Conservation (phyloP, 2,329 filamentous ascomycete species). For the Fusarium bulbicola region DNA sequence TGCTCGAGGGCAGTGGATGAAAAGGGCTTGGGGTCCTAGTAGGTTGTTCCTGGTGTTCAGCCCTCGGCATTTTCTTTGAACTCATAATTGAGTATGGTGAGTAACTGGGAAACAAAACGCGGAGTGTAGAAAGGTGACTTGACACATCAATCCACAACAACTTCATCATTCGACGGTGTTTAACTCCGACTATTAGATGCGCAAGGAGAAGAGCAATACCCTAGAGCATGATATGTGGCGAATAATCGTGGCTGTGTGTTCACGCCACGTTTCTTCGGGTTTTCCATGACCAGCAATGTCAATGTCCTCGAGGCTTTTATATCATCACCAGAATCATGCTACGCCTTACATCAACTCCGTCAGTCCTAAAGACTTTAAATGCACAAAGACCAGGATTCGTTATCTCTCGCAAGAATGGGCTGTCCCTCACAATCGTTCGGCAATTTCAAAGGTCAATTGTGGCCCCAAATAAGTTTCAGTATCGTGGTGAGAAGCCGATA, state of each 20-base stretch:
- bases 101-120: fast-evolving
- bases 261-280: background rate
- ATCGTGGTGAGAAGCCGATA: background rate
- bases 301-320: background rate
- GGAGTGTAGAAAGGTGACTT: too few species aligned
- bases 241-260: background rate
- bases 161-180: background rate
- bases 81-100: fast-evolving
- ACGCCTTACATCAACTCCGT: background rate
- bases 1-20: fast-evolving
- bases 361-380: too few species aligned
- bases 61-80: background rate
- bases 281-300: background rate
- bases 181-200: background rate
- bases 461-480: background rate
- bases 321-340: background rate
- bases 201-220: background rate
- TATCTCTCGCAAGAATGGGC: fast-evolving
- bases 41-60: fast-evolving
- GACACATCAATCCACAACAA: fast-evolving
- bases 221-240: background rate
- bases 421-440: background rate
- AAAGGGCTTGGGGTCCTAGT: fast-evolving
- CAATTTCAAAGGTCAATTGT: background rate
- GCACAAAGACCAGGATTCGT: fast-evolving